Percentiles rank a stretch among this genome's conserved stretches.
phyloP scores from a whole-genome alignment of 148 eudicot species.

The Diospyros kaki region DNA sequence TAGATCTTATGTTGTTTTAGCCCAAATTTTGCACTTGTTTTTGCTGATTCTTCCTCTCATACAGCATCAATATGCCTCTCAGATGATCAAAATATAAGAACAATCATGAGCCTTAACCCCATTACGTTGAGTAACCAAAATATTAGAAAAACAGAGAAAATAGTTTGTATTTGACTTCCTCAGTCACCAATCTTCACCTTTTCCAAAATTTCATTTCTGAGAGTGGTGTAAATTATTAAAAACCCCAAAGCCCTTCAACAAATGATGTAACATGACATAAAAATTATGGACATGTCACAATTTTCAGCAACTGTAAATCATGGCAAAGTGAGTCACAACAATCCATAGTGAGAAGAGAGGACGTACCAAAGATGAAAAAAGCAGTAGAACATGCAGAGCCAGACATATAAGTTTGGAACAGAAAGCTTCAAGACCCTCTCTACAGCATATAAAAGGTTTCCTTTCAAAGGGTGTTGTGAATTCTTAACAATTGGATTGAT shows the following conservation, averaged over 20 bases:
- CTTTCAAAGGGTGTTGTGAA: conserved; percentile 93
- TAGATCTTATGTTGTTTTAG: too few species aligned
- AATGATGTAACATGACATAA: neutral
- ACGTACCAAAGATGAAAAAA: conserved; percentile 94
- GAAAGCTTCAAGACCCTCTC: conserved; percentile 98
- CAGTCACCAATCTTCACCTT: too few species aligned
- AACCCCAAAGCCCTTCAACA: neutral
- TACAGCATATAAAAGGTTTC: conserved; percentile 76
- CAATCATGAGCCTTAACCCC: too few species aligned
- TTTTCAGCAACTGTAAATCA: neutral
- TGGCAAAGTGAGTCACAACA: too few species aligned
- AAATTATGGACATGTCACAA: neutral
- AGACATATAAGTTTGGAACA: conserved; percentile 89
- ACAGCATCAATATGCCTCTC: too few species aligned
- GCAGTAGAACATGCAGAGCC: conserved; percentile 99
- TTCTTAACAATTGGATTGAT: conserved; percentile 89
- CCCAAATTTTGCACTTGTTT: too few species aligned
- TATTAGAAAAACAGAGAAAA: neutral
- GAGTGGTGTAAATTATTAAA: neutral
- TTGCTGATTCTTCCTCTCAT: too few species aligned
- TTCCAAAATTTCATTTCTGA: neutral
- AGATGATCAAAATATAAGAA: too few species aligned
- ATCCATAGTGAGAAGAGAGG: conserved; percentile 8
- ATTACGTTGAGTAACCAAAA: neutral
- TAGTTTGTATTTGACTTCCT: neutral